These are phyloP conservation scores for Syzygium oleosum DNA, from an alignment of 345 rosid species.

Conservation along the genomic window DNA sequence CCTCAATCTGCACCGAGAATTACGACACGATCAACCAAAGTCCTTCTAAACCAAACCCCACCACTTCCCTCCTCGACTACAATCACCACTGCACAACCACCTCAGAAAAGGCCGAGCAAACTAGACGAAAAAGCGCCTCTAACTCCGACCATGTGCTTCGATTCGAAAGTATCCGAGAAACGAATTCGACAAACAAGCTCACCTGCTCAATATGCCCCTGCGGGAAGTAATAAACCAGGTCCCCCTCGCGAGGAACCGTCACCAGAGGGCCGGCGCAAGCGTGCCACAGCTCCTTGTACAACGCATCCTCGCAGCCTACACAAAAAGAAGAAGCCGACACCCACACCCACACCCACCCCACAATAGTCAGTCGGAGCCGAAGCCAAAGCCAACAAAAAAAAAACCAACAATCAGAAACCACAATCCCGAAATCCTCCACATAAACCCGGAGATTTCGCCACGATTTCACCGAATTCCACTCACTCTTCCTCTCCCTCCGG, in stretches of 20 bases:
- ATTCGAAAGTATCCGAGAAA: neutral
- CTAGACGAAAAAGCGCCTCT: neutral
- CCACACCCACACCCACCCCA: neutral
- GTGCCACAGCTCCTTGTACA: slow-evolving; percentile 49
- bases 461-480: neutral
- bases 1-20: slow-evolving; percentile 21
- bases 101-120: neutral
- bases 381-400: neutral
- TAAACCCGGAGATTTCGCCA: neutral
- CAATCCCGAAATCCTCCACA: neutral
- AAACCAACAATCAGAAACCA: neutral
- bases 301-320: slow-evolving; percentile 25
- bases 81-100: neutral
- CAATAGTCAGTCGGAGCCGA: neutral
- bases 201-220: slow-evolving; percentile 64
- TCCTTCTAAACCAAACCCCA: neutral
- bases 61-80: neutral
- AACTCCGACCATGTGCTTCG: neutral
- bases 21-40: neutral
- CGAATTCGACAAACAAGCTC: neutral
- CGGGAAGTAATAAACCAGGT: slow-evolving; percentile 46
- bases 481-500: slow-evolving; percentile 2
- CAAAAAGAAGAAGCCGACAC: neutral
- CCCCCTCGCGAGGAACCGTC: slow-evolving; percentile 36
- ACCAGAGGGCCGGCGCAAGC: slow-evolving; percentile 59